Evolutionary conservation across 164 flowering plant genomes (phyloP).

Genomic region (Chimonanthus praecox): DNA sequence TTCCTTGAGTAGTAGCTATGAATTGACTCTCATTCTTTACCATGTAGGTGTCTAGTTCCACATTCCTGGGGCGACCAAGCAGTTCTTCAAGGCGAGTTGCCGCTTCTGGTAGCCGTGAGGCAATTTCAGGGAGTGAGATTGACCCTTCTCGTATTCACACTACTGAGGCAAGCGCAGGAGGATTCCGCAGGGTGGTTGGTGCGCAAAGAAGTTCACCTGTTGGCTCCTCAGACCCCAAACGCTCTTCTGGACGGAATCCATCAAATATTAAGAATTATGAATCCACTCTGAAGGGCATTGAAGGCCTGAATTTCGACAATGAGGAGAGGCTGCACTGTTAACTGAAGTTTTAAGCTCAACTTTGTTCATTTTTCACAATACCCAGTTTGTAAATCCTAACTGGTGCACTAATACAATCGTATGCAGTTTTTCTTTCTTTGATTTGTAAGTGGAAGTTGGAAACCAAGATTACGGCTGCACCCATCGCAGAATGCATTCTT

Average conservation of each 20-base stretch:
- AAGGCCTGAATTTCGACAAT: constrained; percentile 56
- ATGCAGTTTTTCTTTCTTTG: constrained; percentile 4
- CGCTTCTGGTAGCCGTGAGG: constrained; percentile 68
- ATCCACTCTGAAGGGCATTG: constrained; percentile 71
- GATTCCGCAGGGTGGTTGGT: constrained; percentile 38
- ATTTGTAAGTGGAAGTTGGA: constrained; percentile 11
- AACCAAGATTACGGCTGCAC: background rate
- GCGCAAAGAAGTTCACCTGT: constrained; percentile 59
- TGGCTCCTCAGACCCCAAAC: constrained; percentile 59
- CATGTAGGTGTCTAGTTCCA: constrained; percentile 54
- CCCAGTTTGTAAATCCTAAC: constrained; percentile 24
- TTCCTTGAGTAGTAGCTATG: background rate
- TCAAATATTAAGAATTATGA: constrained; percentile 58
- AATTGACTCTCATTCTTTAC: constrained; percentile 5
- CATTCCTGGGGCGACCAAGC: constrained; percentile 53
- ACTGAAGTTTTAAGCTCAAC: background rate
- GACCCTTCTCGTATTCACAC: constrained; percentile 59
- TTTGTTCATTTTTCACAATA: background rate
- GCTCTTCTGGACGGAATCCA: constrained; percentile 49
- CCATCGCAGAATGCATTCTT: background rate
- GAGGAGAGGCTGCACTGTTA: constrained; percentile 60
- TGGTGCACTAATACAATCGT: constrained; percentile 15
- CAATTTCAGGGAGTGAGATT: constrained; percentile 45
- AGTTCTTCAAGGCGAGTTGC: constrained; percentile 73
- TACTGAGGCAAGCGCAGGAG: constrained; percentile 70